Conservation (phyloP, 805 yeast species). For the Wickerhamomyces queroliae region DNA sequence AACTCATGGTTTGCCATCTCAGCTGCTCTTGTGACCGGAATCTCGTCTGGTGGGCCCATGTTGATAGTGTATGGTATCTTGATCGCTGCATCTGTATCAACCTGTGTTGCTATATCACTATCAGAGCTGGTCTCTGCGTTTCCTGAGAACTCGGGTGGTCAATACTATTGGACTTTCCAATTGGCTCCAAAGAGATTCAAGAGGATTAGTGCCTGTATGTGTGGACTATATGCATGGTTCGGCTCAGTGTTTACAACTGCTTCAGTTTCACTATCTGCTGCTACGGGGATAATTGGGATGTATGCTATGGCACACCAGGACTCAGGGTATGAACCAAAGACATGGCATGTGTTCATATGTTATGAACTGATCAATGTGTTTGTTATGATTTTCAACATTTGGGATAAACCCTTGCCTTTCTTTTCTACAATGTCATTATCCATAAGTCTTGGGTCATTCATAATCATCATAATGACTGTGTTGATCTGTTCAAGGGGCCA, state of each 20-base stretch:
- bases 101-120: conserved; percentile 43
- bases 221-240: conserved; percentile 59
- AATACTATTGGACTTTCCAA: conserved; percentile 52
- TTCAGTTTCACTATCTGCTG: conserved; percentile 49
- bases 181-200: conserved; percentile 38
- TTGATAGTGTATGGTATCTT: conserved; percentile 51
- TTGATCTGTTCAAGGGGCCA: conserved; percentile 46
- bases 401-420: conserved; percentile 45
- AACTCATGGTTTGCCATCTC: conserved; percentile 60
- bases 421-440: conserved; percentile 45
- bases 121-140: conserved; percentile 48
- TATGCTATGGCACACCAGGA: conserved; percentile 28
- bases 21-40: conserved; percentile 49
- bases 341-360: conserved; percentile 52
- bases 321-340: conserved; percentile 31
- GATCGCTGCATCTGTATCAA: conserved; percentile 42
- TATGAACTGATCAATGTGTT: conserved; percentile 39
- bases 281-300: conserved; percentile 47
- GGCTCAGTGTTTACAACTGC: conserved; percentile 63
- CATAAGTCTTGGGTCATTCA: conserved; percentile 45
- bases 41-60: conserved; percentile 54
- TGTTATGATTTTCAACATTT: conserved; percentile 40
- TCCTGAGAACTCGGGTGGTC: conserved; percentile 53
- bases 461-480: conserved; percentile 46
- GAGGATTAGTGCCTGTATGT: conserved; percentile 40